Conservation (phyloP, 176 grass and related monocot species). For the Cocos nucifera region DNA sequence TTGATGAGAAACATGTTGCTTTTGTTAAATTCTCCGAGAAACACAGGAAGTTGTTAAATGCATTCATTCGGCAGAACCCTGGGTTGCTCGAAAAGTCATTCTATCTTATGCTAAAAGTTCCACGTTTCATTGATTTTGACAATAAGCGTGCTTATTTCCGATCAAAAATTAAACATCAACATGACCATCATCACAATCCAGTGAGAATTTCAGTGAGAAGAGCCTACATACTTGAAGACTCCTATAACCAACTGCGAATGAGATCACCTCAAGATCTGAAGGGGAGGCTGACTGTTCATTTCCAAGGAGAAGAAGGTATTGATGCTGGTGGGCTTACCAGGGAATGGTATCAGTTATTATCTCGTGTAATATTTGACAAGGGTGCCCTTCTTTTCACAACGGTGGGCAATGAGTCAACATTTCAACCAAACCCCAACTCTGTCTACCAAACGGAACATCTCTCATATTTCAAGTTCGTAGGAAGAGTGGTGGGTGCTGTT, state of each 20-base stretch:
- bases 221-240: constrained; percentile 97
- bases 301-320: constrained; percentile 99
- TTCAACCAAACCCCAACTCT: constrained; percentile 98
- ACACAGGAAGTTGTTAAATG: constrained; percentile 86
- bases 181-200: constrained; percentile 92
- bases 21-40: constrained; percentile 95
- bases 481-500: constrained; percentile 74
- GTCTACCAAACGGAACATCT: constrained; percentile 98
- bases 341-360: constrained; percentile 95
- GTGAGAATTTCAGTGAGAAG: constrained; percentile 97
- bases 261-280: constrained; percentile 87
- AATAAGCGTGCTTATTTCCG: constrained; percentile 96
- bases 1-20: constrained; percentile 73
- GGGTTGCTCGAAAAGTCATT: constrained; percentile 95
- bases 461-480: constrained; percentile 98
- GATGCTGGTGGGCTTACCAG: constrained; percentile 97
- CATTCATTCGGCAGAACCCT: constrained; percentile 91
- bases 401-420: constrained; percentile 94
- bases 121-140: constrained; percentile 93
- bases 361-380: constrained; percentile 94
- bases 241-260: constrained; percentile 98
- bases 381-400: constrained; percentile 90
- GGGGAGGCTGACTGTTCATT: constrained; percentile 89
- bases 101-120: constrained; percentile 89
- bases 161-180: constrained; percentile 96